phyloP scores from a whole-genome alignment of 768 basidiomycete species.

The Pleurotus giganteus region DNA sequence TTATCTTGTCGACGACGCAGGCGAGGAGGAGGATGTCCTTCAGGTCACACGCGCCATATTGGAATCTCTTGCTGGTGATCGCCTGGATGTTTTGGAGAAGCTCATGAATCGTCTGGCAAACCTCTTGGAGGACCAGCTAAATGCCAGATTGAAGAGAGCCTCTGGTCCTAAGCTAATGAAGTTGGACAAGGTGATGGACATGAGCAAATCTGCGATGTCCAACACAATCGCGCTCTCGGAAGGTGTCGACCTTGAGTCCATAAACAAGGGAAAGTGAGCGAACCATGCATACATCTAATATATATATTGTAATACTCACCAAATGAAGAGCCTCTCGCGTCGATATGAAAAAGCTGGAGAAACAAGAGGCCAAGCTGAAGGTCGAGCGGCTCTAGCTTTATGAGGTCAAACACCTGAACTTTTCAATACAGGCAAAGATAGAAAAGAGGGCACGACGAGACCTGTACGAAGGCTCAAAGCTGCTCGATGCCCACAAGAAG shows the following conservation, averaged over 20 bases:
- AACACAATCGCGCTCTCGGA: conserved; percentile 77
- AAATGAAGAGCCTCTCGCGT: conserved; percentile 76
- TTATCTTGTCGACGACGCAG: conserved; percentile 85
- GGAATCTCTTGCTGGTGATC: conserved; percentile 68
- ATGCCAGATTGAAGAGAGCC: conserved; percentile 52
- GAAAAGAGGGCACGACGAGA: conserved; percentile 91
- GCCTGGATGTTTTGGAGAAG: conserved; percentile 54
- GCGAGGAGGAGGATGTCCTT: conserved; percentile 86
- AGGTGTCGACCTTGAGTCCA: conserved; percentile 87
- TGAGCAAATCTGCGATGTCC: conserved; percentile 80
- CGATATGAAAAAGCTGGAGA: conserved; percentile 94
- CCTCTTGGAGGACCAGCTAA: conserved; percentile 64
- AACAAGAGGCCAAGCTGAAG: conserved; percentile 95
- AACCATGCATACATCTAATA: background rate
- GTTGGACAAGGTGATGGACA: conserved; percentile 84
- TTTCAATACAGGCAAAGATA: conserved; percentile 74
- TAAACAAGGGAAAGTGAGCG: conserved; percentile 89
- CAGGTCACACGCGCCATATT: conserved; percentile 72
- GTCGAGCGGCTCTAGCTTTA: conserved; percentile 28
- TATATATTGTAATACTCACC: conserved; percentile 12
- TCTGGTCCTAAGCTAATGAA: conserved; percentile 69
- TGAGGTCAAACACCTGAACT: background rate
- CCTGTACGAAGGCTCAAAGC: conserved; percentile 94
- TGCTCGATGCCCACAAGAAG: conserved; percentile 89
- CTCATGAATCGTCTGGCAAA: conserved; percentile 66